A percentile compares a stretch with the other conserved stretches of the same genome.
Evolutionary conservation across 257 asterid genomes (phyloP).

Genomic region (Solanum peruvianum): DNA sequence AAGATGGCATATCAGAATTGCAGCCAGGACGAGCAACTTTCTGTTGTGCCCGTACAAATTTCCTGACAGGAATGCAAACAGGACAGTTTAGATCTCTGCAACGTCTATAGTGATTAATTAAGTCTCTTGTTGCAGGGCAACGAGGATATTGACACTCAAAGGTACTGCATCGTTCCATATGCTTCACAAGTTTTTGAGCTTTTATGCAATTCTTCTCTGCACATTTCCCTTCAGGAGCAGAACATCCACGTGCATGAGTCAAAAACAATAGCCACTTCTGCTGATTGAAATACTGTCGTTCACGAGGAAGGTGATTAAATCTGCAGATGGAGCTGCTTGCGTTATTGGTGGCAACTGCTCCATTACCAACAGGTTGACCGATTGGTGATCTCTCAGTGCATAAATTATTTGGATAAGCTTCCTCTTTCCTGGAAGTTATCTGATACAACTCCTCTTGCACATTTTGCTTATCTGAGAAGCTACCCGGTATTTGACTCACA

Average conservation of each 20-base stretch:
- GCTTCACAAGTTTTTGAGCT: conserved; percentile 65
- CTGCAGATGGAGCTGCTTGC: conserved; percentile 21
- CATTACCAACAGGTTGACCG: conserved; percentile 35
- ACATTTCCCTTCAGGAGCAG: conserved; percentile 80
- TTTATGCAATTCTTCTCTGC: conserved; percentile 42
- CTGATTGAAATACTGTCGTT: conserved; percentile 52
- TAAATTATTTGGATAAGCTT: conserved; percentile 53
- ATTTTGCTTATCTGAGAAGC: conserved; percentile 25
- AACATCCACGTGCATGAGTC: conserved; percentile 85
- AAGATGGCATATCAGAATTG: conserved; percentile 29
- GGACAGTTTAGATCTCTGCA: conserved; percentile 68
- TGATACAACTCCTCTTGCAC: conserved; percentile 46
- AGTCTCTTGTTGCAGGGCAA: conserved; percentile 41
- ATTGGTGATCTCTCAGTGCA: conserved; percentile 52
- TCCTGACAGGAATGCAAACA: conserved; percentile 76
- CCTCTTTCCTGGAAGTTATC: conserved; percentile 45
- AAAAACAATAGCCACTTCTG: conserved; percentile 76
- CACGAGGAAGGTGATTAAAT: conserved; percentile 38
- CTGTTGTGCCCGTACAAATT: conserved; percentile 39
- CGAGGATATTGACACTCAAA: conserved; percentile 48
- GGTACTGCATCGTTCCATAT: conserved; percentile 42
- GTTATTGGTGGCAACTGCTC: conserved; percentile 36
- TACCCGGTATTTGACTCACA: conserved; percentile 34
- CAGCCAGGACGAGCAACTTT: conserved; percentile 37
- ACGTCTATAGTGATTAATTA: conserved; percentile 45